Percentiles rank a stretch among this genome's conserved stretches.
Evolutionary conservation across 371 early-diverging fungal genomes (phyloP).

Genomic region (Coemansia sp.): DNA sequence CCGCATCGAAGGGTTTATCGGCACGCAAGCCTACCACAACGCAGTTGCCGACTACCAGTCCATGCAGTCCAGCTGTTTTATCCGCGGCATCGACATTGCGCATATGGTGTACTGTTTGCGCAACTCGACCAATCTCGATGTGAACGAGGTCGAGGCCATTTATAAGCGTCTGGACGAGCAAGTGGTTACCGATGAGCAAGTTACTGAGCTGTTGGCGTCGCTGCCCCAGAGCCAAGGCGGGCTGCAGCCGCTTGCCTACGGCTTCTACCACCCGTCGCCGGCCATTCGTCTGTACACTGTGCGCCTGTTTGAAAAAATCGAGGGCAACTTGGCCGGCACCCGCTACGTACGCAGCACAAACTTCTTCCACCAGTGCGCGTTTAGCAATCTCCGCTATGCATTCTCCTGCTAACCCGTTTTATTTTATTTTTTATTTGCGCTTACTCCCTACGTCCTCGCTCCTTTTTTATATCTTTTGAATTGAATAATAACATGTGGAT

Average conservation of each 20-base stretch:
- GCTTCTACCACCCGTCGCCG: slow-evolving; percentile 73
- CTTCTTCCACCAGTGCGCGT: slow-evolving; percentile 53
- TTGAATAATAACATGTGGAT: too few species aligned
- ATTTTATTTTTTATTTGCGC: slow-evolving; percentile 8
- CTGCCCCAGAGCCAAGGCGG: slow-evolving; percentile 84
- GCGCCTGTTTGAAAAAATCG: slow-evolving; percentile 65
- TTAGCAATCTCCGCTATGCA: slow-evolving; percentile 47
- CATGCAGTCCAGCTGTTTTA: slow-evolving; percentile 57
- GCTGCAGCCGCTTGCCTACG: slow-evolving; percentile 73
- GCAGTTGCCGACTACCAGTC: slow-evolving; percentile 59
- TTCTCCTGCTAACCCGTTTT: slow-evolving; percentile 22
- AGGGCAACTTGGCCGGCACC: slow-evolving; percentile 56
- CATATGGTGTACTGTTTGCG: slow-evolving; percentile 67
- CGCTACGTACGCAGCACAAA: slow-evolving; percentile 48
- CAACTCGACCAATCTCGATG: slow-evolving; percentile 57
- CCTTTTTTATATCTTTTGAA: background rate
- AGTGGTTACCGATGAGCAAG: slow-evolving; percentile 68
- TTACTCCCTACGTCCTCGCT: background rate
- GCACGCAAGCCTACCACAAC: slow-evolving; percentile 68
- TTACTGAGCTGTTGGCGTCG: slow-evolving; percentile 77
- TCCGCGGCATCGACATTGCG: slow-evolving; percentile 68
- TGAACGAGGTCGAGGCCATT: slow-evolving; percentile 64
- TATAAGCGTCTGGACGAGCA: slow-evolving; percentile 64
- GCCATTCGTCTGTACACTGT: slow-evolving; percentile 63
- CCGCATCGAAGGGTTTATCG: slow-evolving; percentile 85